These are phyloP conservation scores for Trichophyton verrucosum DNA, from an alignment of 2,329 filamentous ascomycete species.

Conservation along the genomic window DNA sequence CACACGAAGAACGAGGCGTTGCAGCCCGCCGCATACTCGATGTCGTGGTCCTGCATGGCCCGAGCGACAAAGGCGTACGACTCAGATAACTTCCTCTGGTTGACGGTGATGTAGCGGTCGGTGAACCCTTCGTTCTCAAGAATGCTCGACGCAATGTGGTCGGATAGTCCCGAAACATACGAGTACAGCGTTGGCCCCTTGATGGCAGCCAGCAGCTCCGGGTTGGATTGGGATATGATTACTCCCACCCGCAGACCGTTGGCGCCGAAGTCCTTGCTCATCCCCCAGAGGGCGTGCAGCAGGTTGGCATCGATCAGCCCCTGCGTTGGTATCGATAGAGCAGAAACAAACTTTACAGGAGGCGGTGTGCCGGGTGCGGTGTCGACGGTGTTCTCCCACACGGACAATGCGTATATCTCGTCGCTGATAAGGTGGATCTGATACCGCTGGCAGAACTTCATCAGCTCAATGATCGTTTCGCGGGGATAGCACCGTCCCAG, in stretches of 20 bases:
- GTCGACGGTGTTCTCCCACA: slow-evolving; percentile 34
- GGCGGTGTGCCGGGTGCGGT: slow-evolving; percentile 25
- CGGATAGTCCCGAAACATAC: slow-evolving; percentile 35
- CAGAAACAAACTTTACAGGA: slow-evolving; percentile 35
- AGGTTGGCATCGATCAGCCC: slow-evolving; percentile 38
- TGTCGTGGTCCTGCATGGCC: slow-evolving; percentile 30
- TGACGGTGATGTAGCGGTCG: slow-evolving; percentile 34
- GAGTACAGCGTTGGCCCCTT: slow-evolving; percentile 35
- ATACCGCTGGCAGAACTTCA: slow-evolving; percentile 40
- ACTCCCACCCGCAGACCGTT: slow-evolving; percentile 44
- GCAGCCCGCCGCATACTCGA: slow-evolving; percentile 36
- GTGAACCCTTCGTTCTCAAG: slow-evolving; percentile 36
- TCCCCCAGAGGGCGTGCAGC: slow-evolving; percentile 40
- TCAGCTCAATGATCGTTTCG: slow-evolving; percentile 31
- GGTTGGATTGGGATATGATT: slow-evolving; percentile 20
- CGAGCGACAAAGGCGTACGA: slow-evolving; percentile 30
- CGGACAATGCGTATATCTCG: slow-evolving; percentile 41
- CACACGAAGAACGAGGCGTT: slow-evolving; percentile 49
- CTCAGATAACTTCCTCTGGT: slow-evolving; percentile 30
- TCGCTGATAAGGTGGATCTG: slow-evolving; percentile 45
- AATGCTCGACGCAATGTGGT: slow-evolving; percentile 30
- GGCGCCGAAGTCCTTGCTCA: slow-evolving; percentile 43
- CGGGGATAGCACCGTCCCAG: slow-evolving; percentile 37
- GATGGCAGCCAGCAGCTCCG: slow-evolving; percentile 29
- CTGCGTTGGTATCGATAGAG: slow-evolving; percentile 32